Conservation (phyloP, 2,329 filamentous ascomycete species). For the Talaromyces funiculosus region DNA sequence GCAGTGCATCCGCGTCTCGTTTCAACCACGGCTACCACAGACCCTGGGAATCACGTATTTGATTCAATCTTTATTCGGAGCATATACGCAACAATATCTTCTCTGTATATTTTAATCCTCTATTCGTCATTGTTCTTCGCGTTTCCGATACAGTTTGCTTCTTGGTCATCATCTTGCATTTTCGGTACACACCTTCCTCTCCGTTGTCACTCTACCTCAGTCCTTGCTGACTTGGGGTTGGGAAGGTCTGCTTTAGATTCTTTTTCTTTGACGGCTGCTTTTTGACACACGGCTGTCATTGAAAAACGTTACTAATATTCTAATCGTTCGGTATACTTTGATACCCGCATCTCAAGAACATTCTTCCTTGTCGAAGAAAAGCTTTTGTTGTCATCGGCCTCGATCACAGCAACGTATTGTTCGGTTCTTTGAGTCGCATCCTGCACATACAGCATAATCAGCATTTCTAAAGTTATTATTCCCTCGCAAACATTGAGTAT, state of each 20-base stretch:
- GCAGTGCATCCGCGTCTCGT: constrained; percentile 29
- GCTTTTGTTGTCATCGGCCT: not conserved
- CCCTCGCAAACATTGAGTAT: constrained; percentile 42
- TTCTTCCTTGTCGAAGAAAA: not conserved
- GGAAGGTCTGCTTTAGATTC: constrained; percentile 8
- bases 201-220: not conserved
- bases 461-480: constrained; percentile 23
- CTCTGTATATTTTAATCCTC: constrained; percentile 11
- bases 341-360: constrained; percentile 2
- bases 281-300: constrained; percentile 5
- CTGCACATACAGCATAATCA: constrained; percentile 18
- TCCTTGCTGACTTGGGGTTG: not conserved
- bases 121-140: constrained; percentile 14
- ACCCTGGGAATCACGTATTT: not conserved
- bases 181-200: constrained; percentile 13
- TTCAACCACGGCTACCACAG: not conserved
- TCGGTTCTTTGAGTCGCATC: constrained; percentile 7
- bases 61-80: not conserved
- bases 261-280: constrained; percentile 6
- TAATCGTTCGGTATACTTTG: constrained; percentile 3
- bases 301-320: constrained; percentile 3
- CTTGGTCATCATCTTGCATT: constrained; percentile 14
- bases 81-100: constrained; percentile 15
- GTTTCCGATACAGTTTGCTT: constrained; percentile 9
- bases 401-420: constrained; percentile 2